Conservation (phyloP, 2,329 filamentous ascomycete species). For the Hypoxylon sp. region DNA sequence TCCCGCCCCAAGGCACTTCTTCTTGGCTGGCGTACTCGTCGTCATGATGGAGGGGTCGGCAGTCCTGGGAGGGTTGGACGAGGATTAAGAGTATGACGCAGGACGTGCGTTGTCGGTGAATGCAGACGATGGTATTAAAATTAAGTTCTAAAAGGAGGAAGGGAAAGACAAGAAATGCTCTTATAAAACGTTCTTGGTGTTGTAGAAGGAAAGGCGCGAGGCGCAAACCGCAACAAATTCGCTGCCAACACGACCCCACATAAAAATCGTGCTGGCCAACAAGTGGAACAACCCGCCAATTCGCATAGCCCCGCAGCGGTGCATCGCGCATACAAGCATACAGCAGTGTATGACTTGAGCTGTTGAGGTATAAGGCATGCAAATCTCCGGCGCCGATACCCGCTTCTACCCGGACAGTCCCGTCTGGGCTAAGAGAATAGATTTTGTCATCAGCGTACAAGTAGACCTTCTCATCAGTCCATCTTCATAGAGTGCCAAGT, state of each 20-base stretch:
- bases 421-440: background rate
- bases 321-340: too few species aligned
- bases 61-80: background rate
- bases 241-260: background rate
- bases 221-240: slow-evolving; percentile 19
- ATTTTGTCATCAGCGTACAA: background rate
- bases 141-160: background rate
- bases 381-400: background rate
- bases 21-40: slow-evolving; percentile 62
- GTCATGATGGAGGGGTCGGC: slow-evolving; percentile 47
- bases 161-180: too few species aligned
- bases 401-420: slow-evolving; percentile 11
- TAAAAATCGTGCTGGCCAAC: background rate
- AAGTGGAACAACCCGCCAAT: background rate
- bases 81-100: background rate
- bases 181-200: too few species aligned
- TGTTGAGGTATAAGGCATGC: background rate
- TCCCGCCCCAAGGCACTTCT: slow-evolving; percentile 80
- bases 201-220: slow-evolving; percentile 20
- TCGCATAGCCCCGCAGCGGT: too few species aligned
- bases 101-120: background rate
- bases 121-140: background rate
- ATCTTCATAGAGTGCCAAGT: too few species aligned
- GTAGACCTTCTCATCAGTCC: background rate
- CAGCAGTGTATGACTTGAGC: too few species aligned